A percentile compares a stretch with the other conserved stretches of the same genome.
Conservation (phyloP, 805 yeast genomes). For the Candida chilensis region DNA sequence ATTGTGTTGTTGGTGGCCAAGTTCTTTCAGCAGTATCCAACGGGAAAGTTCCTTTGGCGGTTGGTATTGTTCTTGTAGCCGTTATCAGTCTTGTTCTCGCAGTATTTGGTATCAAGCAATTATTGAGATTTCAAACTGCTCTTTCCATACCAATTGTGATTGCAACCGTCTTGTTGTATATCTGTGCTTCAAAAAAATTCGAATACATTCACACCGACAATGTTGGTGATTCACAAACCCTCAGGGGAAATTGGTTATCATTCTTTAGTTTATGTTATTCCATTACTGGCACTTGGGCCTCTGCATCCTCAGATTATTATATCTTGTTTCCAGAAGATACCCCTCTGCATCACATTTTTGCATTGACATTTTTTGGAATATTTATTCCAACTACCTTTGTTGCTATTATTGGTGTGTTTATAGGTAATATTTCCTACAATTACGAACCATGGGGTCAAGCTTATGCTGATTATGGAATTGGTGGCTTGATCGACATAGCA, state of each 20-base stretch:
- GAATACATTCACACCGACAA: conserved; percentile 21
- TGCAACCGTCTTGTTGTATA: conserved; percentile 60
- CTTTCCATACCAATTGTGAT: conserved; percentile 63
- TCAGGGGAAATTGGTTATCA: conserved; percentile 61
- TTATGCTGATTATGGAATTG: conserved; percentile 56
- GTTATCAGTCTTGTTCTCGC: conserved; percentile 57
- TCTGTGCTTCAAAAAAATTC: conserved; percentile 44
- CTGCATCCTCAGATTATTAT: conserved; percentile 79
- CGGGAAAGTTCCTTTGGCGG: conserved; percentile 58
- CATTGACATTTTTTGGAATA: conserved; percentile 57
- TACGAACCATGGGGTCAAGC: conserved; percentile 48
- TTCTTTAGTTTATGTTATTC: conserved; percentile 70
- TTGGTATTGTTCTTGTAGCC: conserved; percentile 68
- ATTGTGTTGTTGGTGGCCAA: conserved; percentile 84
- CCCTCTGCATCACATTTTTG: conserved; percentile 42
- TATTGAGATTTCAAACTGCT: conserved; percentile 57
- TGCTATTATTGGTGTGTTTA: conserved; percentile 61
- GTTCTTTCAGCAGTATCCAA: conserved; percentile 58
- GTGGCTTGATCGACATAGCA: conserved; percentile 62
- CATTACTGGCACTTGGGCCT: conserved; percentile 84
- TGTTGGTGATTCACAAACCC: conserved; percentile 26
- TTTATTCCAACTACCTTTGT: conserved; percentile 69
- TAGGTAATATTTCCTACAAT: conserved; percentile 57
- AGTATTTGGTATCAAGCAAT: conserved; percentile 68
- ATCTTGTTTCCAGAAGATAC: conserved; percentile 71